phyloP scores from a whole-genome alignment of 169 alveolate species.

The Eimeria falciformis region DNA sequence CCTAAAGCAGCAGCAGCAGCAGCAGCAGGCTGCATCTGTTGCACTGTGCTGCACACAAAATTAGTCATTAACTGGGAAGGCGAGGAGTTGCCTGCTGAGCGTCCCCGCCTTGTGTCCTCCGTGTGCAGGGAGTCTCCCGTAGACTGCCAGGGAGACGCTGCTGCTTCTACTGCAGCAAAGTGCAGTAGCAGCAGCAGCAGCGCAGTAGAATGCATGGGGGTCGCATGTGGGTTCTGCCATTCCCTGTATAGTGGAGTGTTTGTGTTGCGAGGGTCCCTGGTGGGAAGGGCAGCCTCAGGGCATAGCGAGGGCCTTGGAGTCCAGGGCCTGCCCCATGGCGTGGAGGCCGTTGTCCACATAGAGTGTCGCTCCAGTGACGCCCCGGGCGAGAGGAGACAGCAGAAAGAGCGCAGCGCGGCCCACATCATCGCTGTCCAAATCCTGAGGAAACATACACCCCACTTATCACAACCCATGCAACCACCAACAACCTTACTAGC shows the following conservation, averaged over 20 bases:
- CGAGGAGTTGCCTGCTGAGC: too few species aligned
- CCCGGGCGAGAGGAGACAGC: slow-evolving; percentile 81
- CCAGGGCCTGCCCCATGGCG: slow-evolving; percentile 82
- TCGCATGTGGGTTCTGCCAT: neutral
- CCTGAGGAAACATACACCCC: slow-evolving; percentile 57
- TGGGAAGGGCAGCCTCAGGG: neutral
- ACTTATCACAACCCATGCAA: too few species aligned
- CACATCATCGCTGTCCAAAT: slow-evolving; percentile 80
- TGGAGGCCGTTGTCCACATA: slow-evolving; percentile 87
- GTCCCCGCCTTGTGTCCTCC: too few species aligned
- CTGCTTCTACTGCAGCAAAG: neutral
- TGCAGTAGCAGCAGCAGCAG: slow-evolving; percentile 4
- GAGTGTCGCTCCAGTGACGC: slow-evolving; percentile 84
- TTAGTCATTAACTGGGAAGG: too few species aligned
- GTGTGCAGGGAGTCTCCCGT: neutral
- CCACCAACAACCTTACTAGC: too few species aligned
- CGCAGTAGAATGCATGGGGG: neutral
- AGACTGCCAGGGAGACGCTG: neutral
- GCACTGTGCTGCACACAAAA: too few species aligned
- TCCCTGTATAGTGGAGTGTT: too few species aligned
- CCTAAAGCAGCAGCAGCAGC: neutral
- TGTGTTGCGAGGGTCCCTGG: too few species aligned
- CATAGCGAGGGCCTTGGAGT: slow-evolving; percentile 65
- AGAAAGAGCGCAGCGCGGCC: slow-evolving; percentile 84
- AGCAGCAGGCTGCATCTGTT: too few species aligned